These are phyloP conservation scores for Verticillium tricorpus DNA, from an alignment of 2,329 filamentous ascomycete species.

Conservation along the genomic window DNA sequence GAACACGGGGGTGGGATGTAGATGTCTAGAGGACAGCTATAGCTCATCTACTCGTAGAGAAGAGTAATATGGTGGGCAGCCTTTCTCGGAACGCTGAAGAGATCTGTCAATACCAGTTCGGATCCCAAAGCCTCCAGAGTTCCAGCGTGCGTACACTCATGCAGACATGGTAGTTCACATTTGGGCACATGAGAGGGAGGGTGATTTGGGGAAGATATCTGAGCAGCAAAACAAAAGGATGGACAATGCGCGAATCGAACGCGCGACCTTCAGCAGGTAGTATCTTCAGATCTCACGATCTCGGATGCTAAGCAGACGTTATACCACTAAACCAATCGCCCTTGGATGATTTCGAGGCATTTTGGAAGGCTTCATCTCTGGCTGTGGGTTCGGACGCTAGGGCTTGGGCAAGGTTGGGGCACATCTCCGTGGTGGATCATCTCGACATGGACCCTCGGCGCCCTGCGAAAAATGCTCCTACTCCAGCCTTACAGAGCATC, in stretches of 20 bases:
- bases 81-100: too few relatives aligned
- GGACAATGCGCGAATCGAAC: constrained; percentile 4
- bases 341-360: neutral
- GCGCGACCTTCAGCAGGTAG: constrained; percentile 3
- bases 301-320: constrained; percentile 2
- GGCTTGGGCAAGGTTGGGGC: neutral
- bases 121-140: too few relatives aligned
- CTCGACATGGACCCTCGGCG: neutral
- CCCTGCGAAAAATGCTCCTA: neutral
- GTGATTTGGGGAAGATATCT: too few relatives aligned
- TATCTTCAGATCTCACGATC: neutral
- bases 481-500: neutral
- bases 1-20: too few relatives aligned
- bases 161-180: too few relatives aligned
- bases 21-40: too few relatives aligned
- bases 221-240: neutral
- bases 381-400: neutral
- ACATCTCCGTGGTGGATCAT: neutral
- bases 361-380: neutral
- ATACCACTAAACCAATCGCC: constrained; percentile 4
- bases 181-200: too few relatives aligned
- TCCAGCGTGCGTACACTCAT: too few relatives aligned
- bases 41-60: too few relatives aligned
- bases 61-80: too few relatives aligned
- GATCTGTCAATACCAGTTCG: too few relatives aligned